A percentile compares a stretch with the other conserved stretches of the same genome.
These are phyloP conservation scores for Candida tibetensis DNA, from an alignment of 805 yeast species.

Conservation along the genomic window DNA sequence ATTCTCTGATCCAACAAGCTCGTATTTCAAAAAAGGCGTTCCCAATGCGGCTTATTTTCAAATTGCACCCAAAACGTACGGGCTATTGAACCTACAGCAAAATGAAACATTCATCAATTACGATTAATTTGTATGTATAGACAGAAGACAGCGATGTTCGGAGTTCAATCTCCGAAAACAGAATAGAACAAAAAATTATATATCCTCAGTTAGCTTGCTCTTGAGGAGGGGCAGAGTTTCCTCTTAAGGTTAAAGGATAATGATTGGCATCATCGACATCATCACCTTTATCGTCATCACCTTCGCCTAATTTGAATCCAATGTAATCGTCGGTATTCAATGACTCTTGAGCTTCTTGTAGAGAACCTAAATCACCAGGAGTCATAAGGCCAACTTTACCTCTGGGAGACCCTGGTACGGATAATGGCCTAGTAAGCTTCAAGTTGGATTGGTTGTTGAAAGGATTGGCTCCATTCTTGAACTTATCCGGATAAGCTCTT, in stretches of 20 bases:
- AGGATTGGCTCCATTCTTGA: conserved; percentile 50
- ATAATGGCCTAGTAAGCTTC: conserved; percentile 85
- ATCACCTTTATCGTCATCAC: conserved; percentile 42
- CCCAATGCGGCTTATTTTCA: no score
- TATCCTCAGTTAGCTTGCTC: conserved; percentile 13
- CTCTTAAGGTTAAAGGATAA: conserved; percentile 50
- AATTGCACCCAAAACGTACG: no score
- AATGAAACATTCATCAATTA: no score
- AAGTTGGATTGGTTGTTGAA: conserved; percentile 45
- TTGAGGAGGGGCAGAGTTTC: conserved; percentile 44
- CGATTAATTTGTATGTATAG: no score
- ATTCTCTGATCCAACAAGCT: no score
- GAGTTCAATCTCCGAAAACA: no score
- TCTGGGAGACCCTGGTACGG: conserved; percentile 97
- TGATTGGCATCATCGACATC: conserved; percentile 34
- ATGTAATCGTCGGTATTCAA: conserved; percentile 75
- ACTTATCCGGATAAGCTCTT: conserved; percentile 90
- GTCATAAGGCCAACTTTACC: conserved; percentile 79
- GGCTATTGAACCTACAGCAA: no score
- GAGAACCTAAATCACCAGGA: conserved; percentile 96
- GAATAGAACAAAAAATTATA: no score
- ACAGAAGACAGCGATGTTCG: no score
- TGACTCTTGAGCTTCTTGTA: conserved; percentile 81
- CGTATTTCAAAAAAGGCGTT: no score
- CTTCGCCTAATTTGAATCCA: conserved; percentile 47